Base-by-base conservation (phyloP, 768 basidiomycete genomes). In the Boletus rubescentipes region DNA sequence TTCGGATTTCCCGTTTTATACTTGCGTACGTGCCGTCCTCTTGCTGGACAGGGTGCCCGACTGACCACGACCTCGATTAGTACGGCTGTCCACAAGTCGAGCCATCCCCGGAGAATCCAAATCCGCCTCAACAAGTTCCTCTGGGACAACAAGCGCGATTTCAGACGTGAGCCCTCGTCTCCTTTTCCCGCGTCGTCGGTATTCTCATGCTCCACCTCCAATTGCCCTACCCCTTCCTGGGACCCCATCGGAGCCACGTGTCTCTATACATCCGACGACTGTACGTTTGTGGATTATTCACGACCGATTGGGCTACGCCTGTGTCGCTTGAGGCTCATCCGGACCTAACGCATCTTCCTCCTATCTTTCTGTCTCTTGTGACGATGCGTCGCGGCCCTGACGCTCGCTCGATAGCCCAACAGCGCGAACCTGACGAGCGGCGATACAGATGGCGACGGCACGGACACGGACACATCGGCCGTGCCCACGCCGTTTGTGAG, bases 191-290 rank as follows among this genome's bases (percentile, higher is more conserved):
- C 26, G n/a, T n/a, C 37, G n/a, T 46, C 16, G 36, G 46, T 15
- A 12, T 29, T 18, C 26, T 36, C n/a, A 36, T 26, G 26, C 10
- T 15, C 7, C 9, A 18, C 87, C 21, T 53, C 76, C 20, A 87
- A 87, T 71, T 90, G 88, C 69, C 85, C 85, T 5, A 90, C 87
- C 10, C 77, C 85, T 4, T 91, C 87, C 77, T 91, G 87, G 87
- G 89, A 91, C 67, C 90, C 90, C 2, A 77, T 90, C 46, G 74
- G 59, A 26, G 84, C 82, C 60, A 70, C 75, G 35, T 91, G 90
- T 59, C 70, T 85, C 47, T 91, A 89, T 70, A 77, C 70, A 0
- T 77, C 79, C 2, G 58, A 54, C 46, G 72, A 70, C 2, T 91
- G 91, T 67, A 72, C 76, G 1, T 91, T 91, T 69, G 67, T 68